phyloP scores from a whole-genome alignment of 2,329 filamentous ascomycete species.

The Zasmidium cellare region DNA sequence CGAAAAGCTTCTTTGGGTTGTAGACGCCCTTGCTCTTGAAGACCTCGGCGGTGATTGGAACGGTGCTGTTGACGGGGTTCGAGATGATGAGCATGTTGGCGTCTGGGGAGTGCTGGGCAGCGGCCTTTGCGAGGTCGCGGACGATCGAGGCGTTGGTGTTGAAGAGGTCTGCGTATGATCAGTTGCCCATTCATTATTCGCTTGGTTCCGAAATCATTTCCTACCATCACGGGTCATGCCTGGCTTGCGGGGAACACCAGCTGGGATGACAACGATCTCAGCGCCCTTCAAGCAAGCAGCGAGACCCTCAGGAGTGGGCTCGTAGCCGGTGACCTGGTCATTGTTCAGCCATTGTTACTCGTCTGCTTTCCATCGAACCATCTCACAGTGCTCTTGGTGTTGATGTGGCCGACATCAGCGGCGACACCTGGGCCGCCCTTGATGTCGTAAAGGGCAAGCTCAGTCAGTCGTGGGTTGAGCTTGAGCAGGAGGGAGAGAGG shows the following conservation, averaged over 20 bases:
- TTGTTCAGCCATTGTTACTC: conserved; percentile 17
- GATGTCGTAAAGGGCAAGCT: conserved; percentile 98
- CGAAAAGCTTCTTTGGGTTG: conserved; percentile 98
- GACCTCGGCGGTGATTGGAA: conserved; percentile 95
- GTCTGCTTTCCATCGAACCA: not conserved
- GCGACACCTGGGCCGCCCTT: conserved; percentile 93
- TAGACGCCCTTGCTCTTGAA: conserved; percentile 95
- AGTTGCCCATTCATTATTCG: not conserved
- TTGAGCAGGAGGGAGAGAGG: conserved; percentile 97
- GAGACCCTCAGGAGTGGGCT: conserved; percentile 68
- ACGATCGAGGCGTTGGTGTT: conserved; percentile 99
- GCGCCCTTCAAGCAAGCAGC: conserved; percentile 77
- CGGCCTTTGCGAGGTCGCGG: conserved; percentile 94
- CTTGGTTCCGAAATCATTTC: conserved; percentile 17
- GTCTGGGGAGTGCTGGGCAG: conserved; percentile 81
- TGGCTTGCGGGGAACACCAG: conserved; percentile 97
- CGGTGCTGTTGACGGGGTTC: conserved; percentile 99
- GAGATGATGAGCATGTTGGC: conserved; percentile 97
- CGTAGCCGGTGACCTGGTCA: conserved; percentile 76
- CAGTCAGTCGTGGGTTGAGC: conserved; percentile 91
- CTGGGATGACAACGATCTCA: conserved; percentile 95
- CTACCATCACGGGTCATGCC: conserved; percentile 96
- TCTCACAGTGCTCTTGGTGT: conserved; percentile 80
- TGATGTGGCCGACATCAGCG: conserved; percentile 97
- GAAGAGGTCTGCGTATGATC: conserved; percentile 72